A percentile compares a stretch with the other conserved stretches of the same genome.
Conservation (phyloP, 345 rosid genomes). For the Dipteronia sinensis region DNA sequence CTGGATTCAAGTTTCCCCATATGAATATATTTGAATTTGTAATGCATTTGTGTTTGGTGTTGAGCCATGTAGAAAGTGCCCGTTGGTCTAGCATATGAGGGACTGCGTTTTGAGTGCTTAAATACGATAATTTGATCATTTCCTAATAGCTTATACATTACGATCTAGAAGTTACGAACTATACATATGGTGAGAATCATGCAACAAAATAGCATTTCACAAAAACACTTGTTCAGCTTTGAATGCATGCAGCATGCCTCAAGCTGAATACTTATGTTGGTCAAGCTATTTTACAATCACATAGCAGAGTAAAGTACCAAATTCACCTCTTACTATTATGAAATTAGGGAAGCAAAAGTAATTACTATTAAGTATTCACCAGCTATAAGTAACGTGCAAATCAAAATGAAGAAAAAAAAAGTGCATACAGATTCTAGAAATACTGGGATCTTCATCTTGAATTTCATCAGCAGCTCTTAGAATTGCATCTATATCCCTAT, state of each 20-base stretch:
- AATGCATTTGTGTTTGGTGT: neutral
- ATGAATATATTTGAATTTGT: neutral
- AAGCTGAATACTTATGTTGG: neutral
- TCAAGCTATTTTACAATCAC: neutral
- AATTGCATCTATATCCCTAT: constrained; percentile 84
- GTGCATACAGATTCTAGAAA: constrained; percentile 79
- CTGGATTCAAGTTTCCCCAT: neutral
- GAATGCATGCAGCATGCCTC: neutral
- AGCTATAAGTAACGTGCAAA: neutral
- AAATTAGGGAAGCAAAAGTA: neutral
- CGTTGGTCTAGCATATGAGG: neutral
- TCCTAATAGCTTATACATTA: neutral
- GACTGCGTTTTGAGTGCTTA: neutral
- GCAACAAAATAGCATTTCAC: neutral
- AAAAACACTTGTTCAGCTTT: neutral
- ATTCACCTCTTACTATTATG: neutral
- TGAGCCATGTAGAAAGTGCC: neutral
- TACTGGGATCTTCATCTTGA: constrained; percentile 85
- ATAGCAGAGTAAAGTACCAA: neutral
- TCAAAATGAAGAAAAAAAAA: neutral
- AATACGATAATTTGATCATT: neutral
- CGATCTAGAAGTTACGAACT: neutral
- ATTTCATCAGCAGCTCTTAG: constrained; percentile 95
- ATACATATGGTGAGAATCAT: neutral
- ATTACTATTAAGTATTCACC: neutral